phyloP scores from a whole-genome alignment of 2,329 filamentous ascomycete genomes.

The Claviceps purpurea region DNA sequence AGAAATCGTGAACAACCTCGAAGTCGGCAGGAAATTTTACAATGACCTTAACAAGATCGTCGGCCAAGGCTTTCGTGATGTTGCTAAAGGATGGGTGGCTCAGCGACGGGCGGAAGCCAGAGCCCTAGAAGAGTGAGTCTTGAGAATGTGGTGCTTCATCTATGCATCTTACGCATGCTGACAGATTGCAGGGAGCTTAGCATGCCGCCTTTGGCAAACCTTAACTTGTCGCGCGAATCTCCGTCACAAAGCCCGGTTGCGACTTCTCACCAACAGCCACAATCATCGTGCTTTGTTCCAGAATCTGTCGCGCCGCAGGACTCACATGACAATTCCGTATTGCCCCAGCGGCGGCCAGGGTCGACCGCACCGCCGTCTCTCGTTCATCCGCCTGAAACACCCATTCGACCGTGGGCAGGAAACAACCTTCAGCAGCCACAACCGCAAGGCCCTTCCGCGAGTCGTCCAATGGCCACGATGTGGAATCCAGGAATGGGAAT shows the following conservation, averaged over 20 bases:
- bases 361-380: slow-evolving; percentile 15
- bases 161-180: background rate
- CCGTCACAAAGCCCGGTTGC: slow-evolving; percentile 3
- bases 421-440: slow-evolving; percentile 42
- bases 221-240: slow-evolving; percentile 22
- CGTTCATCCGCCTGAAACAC: slow-evolving; percentile 28
- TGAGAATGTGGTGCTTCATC: slow-evolving; percentile 3
- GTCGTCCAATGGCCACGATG: slow-evolving; percentile 16
- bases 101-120: slow-evolving; percentile 70
- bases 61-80: slow-evolving; percentile 62
- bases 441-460: slow-evolving; percentile 30
- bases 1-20: slow-evolving; percentile 83
- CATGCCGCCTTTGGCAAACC: slow-evolving; percentile 36
- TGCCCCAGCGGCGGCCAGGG: slow-evolving; percentile 8
- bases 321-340: background rate
- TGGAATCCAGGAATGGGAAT: slow-evolving; percentile 78
- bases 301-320: slow-evolving; percentile 4
- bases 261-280: slow-evolving; percentile 6
- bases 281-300: slow-evolving; percentile 7
- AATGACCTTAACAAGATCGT: slow-evolving; percentile 89
- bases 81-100: slow-evolving; percentile 64
- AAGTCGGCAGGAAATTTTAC: slow-evolving; percentile 89
- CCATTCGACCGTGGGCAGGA: slow-evolving; percentile 46
- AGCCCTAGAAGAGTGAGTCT: slow-evolving; percentile 58
- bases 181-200: slow-evolving; percentile 27